Conservation (phyloP, 75 land plant genomes). For the Isoetes taiwanensis region DNA sequence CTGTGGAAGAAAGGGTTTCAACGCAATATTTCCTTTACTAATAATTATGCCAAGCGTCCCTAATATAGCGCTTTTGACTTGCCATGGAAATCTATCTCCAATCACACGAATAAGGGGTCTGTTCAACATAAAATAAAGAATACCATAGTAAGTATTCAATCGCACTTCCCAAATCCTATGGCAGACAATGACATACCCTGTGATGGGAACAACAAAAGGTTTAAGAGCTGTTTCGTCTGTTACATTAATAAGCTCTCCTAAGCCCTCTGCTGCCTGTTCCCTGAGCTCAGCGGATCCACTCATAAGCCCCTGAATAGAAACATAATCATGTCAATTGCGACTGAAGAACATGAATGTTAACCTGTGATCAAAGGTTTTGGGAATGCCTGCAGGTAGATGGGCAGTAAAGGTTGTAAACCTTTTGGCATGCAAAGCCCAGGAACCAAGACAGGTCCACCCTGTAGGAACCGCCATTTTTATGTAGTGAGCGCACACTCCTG, state of each 20-base stretch:
- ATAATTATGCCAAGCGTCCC: conserved; percentile 83
- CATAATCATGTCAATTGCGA: too few relatives aligned
- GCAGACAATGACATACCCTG: conserved; percentile 53
- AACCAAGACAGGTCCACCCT: conserved; percentile 86
- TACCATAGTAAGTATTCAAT: not conserved
- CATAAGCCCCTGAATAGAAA: conserved; percentile 67
- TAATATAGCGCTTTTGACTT: conserved; percentile 92
- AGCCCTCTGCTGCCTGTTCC: conserved; percentile 93
- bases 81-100: conserved; percentile 98
- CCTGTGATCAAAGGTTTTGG: not conserved
- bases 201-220: conserved; percentile 89
- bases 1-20: conserved; percentile 98
- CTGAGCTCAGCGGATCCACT: conserved; percentile 94
- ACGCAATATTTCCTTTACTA: conserved; percentile 81
- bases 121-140: not conserved
- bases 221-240: conserved; percentile 72
- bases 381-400: conserved; percentile 80
- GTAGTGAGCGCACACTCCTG: not conserved
- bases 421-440: conserved; percentile 95
- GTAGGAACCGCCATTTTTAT: conserved; percentile 11
- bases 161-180: not conserved
- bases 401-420: conserved; percentile 88
- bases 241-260: conserved; percentile 91
- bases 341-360: too few relatives aligned
- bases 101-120: conserved; percentile 96